Evolutionary conservation across 768 basidiomycete genomes (phyloP).

Genomic region (Pleurotus giganteus): DNA sequence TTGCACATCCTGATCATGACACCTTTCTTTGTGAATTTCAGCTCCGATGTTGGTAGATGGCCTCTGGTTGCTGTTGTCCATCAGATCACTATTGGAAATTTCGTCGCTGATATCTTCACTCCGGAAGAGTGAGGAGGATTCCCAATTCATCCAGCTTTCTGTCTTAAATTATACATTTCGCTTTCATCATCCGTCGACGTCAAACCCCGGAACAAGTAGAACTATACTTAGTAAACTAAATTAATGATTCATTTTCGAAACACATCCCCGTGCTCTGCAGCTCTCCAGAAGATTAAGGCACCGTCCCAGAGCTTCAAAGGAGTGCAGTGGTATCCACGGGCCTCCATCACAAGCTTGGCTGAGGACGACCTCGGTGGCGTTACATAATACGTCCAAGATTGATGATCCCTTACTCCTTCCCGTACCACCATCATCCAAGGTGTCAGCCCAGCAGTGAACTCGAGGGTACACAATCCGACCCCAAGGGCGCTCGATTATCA

Average conservation of each 20-base stretch:
- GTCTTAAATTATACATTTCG: neutral
- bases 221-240: neutral
- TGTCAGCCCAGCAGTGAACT: too few species aligned
- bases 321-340: too few species aligned
- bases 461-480: too few species aligned
- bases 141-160: neutral
- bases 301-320: too few species aligned
- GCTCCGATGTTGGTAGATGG: neutral
- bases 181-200: neutral
- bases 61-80: constrained; percentile 5
- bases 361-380: neutral
- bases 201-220: neutral
- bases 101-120: neutral
- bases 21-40: neutral
- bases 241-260: too few species aligned
- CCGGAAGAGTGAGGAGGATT: neutral
- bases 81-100: constrained; percentile 8
- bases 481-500: too few species aligned
- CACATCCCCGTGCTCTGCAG: too few species aligned
- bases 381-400: constrained; percentile 10
- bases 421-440: too few species aligned
- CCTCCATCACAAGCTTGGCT: too few species aligned
- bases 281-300: too few species aligned
- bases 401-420: too few species aligned
- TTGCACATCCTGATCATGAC: too few species aligned